phyloP scores from a whole-genome alignment of 768 basidiomycete genomes.

The Mycena indigotica region DNA sequence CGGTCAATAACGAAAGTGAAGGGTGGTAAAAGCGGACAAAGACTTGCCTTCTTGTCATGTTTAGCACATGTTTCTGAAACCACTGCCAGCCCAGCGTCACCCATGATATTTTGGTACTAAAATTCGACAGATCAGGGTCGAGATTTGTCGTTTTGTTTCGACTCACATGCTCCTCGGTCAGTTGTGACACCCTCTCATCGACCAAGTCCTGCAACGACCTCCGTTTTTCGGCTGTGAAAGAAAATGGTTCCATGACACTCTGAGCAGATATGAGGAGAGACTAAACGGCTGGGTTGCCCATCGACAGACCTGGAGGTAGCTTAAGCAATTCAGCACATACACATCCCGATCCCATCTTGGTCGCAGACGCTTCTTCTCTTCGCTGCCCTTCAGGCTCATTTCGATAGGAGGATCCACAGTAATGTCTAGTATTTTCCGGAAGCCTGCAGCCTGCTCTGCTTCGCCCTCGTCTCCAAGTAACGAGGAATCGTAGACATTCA shows the following conservation, averaged over 20 bases:
- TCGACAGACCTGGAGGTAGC: constrained; percentile 77
- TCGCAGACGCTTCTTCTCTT: constrained; percentile 57
- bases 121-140: background rate
- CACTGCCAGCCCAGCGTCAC: constrained; percentile 55
- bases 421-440: constrained; percentile 76
- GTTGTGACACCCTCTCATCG: constrained; percentile 57
- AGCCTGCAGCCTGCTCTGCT: constrained; percentile 44
- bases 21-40: background rate
- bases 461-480: constrained; percentile 67
- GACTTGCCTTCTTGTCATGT: constrained; percentile 42
- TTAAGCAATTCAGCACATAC: constrained; percentile 85
- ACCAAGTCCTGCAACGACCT: constrained; percentile 59
- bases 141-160: background rate
- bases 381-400: constrained; percentile 69
- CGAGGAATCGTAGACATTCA: constrained; percentile 86
- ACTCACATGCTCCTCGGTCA: constrained; percentile 86
- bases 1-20: background rate
- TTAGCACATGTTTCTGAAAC: constrained; percentile 46
- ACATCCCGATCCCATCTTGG: constrained; percentile 80
- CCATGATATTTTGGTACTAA: constrained; percentile 54
- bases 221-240: constrained; percentile 67
- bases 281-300: too few relatives aligned
- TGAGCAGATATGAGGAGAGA: too few relatives aligned
- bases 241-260: constrained; percentile 67
- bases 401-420: constrained; percentile 84